Evolutionary conservation across 352 stramenopile genomes (phyloP).

Genomic region (Pilasporangium apinafurcum): DNA sequence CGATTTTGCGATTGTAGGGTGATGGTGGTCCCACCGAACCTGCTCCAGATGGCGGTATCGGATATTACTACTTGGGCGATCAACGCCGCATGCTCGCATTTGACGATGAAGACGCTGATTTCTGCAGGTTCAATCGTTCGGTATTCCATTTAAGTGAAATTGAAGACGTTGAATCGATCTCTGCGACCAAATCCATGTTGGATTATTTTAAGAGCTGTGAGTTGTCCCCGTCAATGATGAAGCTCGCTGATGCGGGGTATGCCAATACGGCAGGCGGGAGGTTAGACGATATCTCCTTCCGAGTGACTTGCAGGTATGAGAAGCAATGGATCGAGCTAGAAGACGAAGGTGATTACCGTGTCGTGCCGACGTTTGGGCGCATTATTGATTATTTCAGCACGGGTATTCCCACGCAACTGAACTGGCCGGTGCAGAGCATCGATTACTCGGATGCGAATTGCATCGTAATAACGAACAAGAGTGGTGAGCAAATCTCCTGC

Average conservation of each 20-base stretch:
- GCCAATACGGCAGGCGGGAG: constrained; percentile 70
- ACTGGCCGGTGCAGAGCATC: constrained; percentile 49
- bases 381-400: constrained; percentile 55
- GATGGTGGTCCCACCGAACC: constrained; percentile 70
- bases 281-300: constrained; percentile 71
- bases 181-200: constrained; percentile 57
- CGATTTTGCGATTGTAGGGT: constrained; percentile 26
- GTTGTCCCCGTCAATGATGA: constrained; percentile 74
- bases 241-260: constrained; percentile 72
- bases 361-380: constrained; percentile 60
- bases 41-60: constrained; percentile 67
- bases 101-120: constrained; percentile 63
- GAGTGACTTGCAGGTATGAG: constrained; percentile 74
- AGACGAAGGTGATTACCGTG: constrained; percentile 74
- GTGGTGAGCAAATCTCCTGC: constrained; percentile 53
- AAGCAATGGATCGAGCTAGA: constrained; percentile 80
- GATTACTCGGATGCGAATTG: constrained; percentile 43
- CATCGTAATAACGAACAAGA: constrained; percentile 52
- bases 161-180: constrained; percentile 53
- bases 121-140: constrained; percentile 64
- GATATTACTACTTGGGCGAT: constrained; percentile 85
- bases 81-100: constrained; percentile 77
- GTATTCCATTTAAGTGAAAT: constrained; percentile 59
- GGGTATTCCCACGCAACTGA: constrained; percentile 38
- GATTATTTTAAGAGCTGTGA: constrained; percentile 64